A percentile compares a stretch with the other conserved stretches of the same genome.
Conservation (phyloP, 176 grass and related monocot genomes). For the Carex cristatella region DNA sequence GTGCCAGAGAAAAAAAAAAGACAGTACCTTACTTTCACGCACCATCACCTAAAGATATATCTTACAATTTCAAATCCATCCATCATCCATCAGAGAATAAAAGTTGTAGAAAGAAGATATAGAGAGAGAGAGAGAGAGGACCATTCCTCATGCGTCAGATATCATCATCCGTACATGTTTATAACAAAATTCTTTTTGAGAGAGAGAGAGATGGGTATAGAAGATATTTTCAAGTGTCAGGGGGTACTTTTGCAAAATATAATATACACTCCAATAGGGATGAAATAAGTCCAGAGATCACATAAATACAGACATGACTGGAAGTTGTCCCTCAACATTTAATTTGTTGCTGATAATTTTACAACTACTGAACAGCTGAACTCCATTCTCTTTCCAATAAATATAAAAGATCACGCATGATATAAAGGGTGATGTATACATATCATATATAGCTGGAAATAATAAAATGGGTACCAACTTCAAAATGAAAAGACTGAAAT, state of each 20-base stretch:
- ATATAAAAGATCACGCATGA: not conserved
- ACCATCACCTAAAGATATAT: conserved; percentile 2
- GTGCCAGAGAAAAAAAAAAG: not conserved
- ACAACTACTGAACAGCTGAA: not conserved
- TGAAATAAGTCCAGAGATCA: not conserved
- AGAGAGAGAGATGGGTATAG: not conserved
- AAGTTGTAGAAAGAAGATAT: not conserved
- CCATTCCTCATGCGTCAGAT: conserved; percentile 24
- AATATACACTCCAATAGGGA: not conserved
- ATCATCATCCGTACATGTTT: not conserved
- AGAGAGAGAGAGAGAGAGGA: not conserved
- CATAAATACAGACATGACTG: not conserved
- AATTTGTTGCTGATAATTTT: conserved; percentile 1
- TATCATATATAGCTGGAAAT: not conserved
- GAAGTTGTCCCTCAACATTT: not conserved
- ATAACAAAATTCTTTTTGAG: conserved; percentile 8
- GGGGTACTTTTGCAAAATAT: conserved; percentile 11
- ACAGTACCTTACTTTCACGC: not conserved
- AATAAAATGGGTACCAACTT: not conserved
- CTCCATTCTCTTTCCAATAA: not conserved
- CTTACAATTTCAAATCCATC: conserved; percentile 22
- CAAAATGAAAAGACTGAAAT: not conserved
- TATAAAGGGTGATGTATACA: conserved; percentile 1
- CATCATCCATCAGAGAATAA: conserved; percentile 19
- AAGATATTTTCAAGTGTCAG: not conserved